phyloP scores from a whole-genome alignment of 2,329 filamentous ascomycete genomes.

The Karstenula rhodostoma region DNA sequence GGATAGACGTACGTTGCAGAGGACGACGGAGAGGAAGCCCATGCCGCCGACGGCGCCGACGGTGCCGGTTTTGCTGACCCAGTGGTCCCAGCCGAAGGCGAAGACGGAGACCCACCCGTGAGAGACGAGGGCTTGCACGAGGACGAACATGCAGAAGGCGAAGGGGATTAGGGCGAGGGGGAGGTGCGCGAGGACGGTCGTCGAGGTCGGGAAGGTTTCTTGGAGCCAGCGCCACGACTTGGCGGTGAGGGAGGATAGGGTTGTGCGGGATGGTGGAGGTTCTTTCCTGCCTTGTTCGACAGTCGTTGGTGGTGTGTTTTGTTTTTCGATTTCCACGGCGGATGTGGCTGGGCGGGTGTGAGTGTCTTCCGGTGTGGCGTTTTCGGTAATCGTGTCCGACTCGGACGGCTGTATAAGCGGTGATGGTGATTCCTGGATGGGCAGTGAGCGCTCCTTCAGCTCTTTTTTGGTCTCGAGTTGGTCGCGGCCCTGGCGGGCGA shows the following conservation, averaged over 20 bases:
- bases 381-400: constrained; percentile 1
- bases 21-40: constrained; percentile 73
- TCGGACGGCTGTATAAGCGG: constrained; percentile 2
- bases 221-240: constrained; percentile 66
- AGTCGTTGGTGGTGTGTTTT: neutral
- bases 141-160: constrained; percentile 76
- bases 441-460: neutral
- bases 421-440: neutral
- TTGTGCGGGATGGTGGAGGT: constrained; percentile 44
- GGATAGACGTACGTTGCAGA: constrained; percentile 71
- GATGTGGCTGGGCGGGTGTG: neutral
- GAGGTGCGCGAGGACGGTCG: constrained; percentile 70
- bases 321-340: neutral
- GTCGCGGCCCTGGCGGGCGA: constrained; percentile 64
- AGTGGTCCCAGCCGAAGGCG: constrained; percentile 76
- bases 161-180: constrained; percentile 75
- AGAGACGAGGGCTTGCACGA: constrained; percentile 75
- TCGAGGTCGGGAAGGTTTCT: constrained; percentile 75
- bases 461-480: constrained; percentile 54
- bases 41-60: constrained; percentile 75
- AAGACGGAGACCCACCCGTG: constrained; percentile 80
- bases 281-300: neutral
- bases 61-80: constrained; percentile 74
- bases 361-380: constrained; percentile 14
- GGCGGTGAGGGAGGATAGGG: constrained; percentile 60